A percentile compares a stretch with the other conserved stretches of the same genome.
Conservation (phyloP, 2,329 filamentous ascomycete species). For the Colletotrichum sp. region DNA sequence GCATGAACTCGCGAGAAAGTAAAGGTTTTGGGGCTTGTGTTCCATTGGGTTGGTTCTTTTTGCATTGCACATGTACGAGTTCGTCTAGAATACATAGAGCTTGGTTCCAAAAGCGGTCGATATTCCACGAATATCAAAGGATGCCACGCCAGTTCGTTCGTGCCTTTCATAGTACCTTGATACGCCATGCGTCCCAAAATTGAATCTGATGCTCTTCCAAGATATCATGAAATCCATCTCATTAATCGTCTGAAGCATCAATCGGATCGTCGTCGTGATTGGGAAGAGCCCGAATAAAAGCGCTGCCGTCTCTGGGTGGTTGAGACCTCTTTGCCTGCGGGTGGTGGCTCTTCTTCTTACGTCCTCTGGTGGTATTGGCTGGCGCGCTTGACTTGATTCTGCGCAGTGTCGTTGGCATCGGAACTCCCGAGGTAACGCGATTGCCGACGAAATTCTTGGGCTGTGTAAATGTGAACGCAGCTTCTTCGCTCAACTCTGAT, state of each 20-base stretch:
- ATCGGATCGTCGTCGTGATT: conserved; percentile 19
- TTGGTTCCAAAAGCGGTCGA: conserved; percentile 13
- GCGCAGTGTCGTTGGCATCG: not conserved
- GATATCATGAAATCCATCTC: not conserved
- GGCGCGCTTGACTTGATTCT: not conserved
- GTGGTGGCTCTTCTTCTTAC: not conserved
- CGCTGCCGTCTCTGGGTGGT: conserved; percentile 8
- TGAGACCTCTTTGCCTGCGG: not conserved
- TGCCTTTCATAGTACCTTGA: not conserved
- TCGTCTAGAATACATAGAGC: conserved; percentile 3
- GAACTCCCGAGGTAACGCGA: not conserved
- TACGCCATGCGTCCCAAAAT: not conserved
- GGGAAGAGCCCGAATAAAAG: conserved; percentile 11
- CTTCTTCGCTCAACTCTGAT: not conserved
- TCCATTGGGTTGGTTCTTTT: not conserved
- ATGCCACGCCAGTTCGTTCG: not conserved
- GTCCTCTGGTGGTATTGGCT: not conserved
- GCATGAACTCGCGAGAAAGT: not conserved
- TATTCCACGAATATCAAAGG: conserved; percentile 16
- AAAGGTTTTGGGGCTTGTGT: not conserved
- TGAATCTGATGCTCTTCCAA: not conserved
- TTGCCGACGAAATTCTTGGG: conserved; percentile 19
- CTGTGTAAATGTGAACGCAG: conserved; percentile 6
- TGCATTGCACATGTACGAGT: conserved; percentile 1
- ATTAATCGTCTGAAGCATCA: conserved; percentile 12